A percentile compares a stretch with the other conserved stretches of the same genome.
Evolutionary conservation across 1,139 yeast genomes (phyloP).

Genomic region (Blastobotrys apis): DNA sequence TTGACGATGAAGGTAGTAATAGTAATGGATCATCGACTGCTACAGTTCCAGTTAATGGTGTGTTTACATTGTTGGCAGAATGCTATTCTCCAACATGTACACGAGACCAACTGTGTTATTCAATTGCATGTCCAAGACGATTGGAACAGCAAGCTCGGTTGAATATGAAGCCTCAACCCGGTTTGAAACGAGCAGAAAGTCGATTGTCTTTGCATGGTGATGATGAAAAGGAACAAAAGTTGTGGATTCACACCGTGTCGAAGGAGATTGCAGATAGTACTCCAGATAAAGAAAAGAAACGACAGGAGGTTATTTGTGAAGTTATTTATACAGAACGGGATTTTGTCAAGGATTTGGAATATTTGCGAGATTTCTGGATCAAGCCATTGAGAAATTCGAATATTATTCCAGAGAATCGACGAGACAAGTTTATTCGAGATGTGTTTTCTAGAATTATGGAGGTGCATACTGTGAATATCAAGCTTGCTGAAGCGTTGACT

Average conservation of each 20-base stretch:
- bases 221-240: constrained; percentile 76
- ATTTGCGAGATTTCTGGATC: constrained; percentile 89
- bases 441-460: constrained; percentile 91
- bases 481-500: constrained; percentile 83
- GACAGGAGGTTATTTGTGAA: constrained; percentile 94
- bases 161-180: constrained; percentile 85
- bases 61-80: constrained; percentile 85
- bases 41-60: constrained; percentile 61
- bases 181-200: constrained; percentile 77
- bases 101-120: constrained; percentile 79
- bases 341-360: constrained; percentile 90
- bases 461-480: constrained; percentile 74
- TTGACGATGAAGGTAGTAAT: not conserved
- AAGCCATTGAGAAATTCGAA: constrained; percentile 82
- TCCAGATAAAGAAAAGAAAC: constrained; percentile 80
- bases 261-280: constrained; percentile 71
- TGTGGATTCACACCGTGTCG: constrained; percentile 94
- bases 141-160: constrained; percentile 92
- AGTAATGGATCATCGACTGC: no score
- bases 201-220: constrained; percentile 70
- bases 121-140: constrained; percentile 96
- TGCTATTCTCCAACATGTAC: constrained; percentile 98
- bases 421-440: constrained; percentile 85
- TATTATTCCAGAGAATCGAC: constrained; percentile 80
- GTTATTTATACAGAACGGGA: constrained; percentile 92